Evolutionary conservation across 108 stramenopile genomes (phyloP).

Genomic region (Epipyxis sp.): DNA sequence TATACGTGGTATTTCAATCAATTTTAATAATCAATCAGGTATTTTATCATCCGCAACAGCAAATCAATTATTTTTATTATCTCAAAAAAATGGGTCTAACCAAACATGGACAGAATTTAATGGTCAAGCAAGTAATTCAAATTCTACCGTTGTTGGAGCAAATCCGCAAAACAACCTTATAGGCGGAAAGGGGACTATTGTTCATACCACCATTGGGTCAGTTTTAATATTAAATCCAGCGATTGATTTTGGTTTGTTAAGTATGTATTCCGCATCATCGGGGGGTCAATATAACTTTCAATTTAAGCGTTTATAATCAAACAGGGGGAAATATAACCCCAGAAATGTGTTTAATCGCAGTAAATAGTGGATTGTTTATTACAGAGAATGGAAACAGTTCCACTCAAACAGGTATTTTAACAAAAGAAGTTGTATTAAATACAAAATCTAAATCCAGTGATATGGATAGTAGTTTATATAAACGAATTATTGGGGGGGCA

Average conservation of each 20-base stretch:
- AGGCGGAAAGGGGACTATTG: neutral
- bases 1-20: neutral
- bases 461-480: neutral
- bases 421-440: no score
- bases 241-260: no score
- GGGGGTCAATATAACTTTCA: no score
- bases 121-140: neutral
- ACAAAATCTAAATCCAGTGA: neutral
- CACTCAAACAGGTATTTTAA: neutral
- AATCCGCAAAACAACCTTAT: neutral
- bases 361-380: conserved; percentile 2
- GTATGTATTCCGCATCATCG: no score
- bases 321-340: neutral
- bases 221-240: neutral
- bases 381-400: neutral
- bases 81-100: no score
- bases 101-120: neutral
- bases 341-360: neutral
- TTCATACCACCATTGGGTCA: neutral
- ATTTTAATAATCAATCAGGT: neutral
- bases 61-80: neutral
- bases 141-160: neutral
- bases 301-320: conserved; percentile 13
- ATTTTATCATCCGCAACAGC: neutral
- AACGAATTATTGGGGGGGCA: neutral